Evolutionary conservation across 2,329 filamentous ascomycete species (phyloP), one percentile per base, ranked within the genome.

Genomic region (Graphilbum fragrans): DNA sequence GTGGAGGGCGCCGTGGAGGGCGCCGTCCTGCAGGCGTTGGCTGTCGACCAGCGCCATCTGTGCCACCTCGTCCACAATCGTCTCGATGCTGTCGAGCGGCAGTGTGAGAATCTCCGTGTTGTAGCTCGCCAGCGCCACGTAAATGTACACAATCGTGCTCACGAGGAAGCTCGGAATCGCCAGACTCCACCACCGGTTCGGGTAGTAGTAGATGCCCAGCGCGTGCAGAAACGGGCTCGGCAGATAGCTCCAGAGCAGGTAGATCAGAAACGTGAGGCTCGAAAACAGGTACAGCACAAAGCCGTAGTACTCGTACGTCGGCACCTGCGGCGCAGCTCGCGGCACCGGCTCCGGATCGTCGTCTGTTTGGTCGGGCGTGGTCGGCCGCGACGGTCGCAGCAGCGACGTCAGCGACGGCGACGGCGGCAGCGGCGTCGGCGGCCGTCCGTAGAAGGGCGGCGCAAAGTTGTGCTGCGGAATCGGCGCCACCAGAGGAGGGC

Each of bases 241-340:
- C 6, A 96, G 77, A 62, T 92, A 96, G 14, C 83, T 83, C 92
- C 88, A 95, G 11, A 80, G 66, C 14, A 80, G 64, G 58, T 77
- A 82, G 55, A 75, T 70, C 56, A 82, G 67, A 58, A 96, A 96
- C 2, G 78, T 78, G 39, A 92, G 68, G 19, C 81, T 86, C 47
- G 82, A 88, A 56, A 90, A 86, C 32, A 98, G 73, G 65, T 98
- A 96, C 38, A 98, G 74, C 41, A 94, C 90, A 63, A 98, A 98
- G 58, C 92, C 92, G 59, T 96, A 96, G 74, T 96, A 98, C 59
- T 98, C 92, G 65, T 98, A 96, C 0, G 92, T 98, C n/a, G 92
- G 92, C 3, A 98, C 88, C 57, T 92, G 87, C 2, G 92, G 92
- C 41, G 82, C 82, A 2, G 87, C 88, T 42, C 86, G 82, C 6